Percentiles rank a stretch among this genome's conserved stretches.
phyloP scores from a whole-genome alignment of 2,329 filamentous ascomycete genomes.

The Xylaria sp. region DNA sequence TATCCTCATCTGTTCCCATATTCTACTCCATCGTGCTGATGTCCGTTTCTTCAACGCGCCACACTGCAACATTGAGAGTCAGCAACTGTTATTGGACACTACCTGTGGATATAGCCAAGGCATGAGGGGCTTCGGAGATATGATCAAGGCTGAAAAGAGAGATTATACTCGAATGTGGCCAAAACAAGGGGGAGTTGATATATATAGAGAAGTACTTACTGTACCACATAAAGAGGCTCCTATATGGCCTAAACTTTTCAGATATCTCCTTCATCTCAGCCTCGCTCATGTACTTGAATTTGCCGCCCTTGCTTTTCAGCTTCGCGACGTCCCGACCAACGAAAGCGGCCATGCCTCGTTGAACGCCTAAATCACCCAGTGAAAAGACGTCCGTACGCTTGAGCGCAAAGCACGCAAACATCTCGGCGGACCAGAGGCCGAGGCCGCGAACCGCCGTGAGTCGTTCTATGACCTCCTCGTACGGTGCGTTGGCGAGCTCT shows the following conservation, averaged over 20 bases:
- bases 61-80: conserved; percentile 61
- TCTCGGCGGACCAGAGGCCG: conserved; percentile 92
- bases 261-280: conserved; percentile 88
- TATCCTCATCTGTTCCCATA: not conserved
- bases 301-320: conserved; percentile 81
- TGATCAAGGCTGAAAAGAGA: not conserved
- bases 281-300: conserved; percentile 99
- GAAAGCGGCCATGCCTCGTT: conserved; percentile 92
- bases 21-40: conserved; percentile 67
- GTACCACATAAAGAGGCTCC: conserved; percentile 97
- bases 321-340: conserved; percentile 84
- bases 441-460: conserved; percentile 88
- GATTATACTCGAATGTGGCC: not conserved
- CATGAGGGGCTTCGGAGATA: not conserved
- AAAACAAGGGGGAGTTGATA: not conserved
- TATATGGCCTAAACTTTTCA: conserved; percentile 84
- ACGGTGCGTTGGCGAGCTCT: conserved; percentile 80
- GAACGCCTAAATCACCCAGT: conserved; percentile 90
- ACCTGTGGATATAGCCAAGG: not conserved
- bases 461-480: conserved; percentile 86
- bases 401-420: conserved; percentile 97
- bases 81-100: not conserved
- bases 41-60: conserved; percentile 85
- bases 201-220: conserved; percentile 50
- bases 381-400: conserved; percentile 96